phyloP scores from a whole-genome alignment of 495 filamentous ascomycete species.

The Hamigera avellanea region DNA sequence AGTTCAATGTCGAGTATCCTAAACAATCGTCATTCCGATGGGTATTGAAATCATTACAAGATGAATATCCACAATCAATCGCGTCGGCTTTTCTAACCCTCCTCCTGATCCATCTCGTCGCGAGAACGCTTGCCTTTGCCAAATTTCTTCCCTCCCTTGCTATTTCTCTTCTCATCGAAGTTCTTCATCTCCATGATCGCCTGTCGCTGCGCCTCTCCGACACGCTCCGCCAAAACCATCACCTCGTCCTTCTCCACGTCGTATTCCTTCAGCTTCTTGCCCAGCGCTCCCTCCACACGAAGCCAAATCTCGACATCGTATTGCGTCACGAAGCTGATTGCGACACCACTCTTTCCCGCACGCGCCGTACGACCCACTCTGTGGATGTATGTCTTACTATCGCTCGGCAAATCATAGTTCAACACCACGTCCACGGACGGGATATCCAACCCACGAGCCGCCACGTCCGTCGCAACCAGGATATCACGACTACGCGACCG shows the following conservation, averaged over 20 bases:
- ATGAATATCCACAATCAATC: neutral
- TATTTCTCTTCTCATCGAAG: conserved; percentile 64
- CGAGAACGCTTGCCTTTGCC: conserved; percentile 48
- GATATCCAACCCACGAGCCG: conserved; percentile 90
- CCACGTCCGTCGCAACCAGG: conserved; percentile 91
- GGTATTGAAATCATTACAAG: neutral
- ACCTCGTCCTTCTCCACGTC: conserved; percentile 68
- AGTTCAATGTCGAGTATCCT: too few species aligned
- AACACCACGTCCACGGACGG: conserved; percentile 82
- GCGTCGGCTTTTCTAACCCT: conserved; percentile 24
- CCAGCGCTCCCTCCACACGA: conserved; percentile 73
- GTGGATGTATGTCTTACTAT: conserved; percentile 90
- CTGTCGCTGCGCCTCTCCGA: conserved; percentile 74
- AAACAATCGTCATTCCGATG: too few species aligned
- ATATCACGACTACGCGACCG: conserved; percentile 62
- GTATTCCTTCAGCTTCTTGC: conserved; percentile 61
- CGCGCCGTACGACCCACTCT: conserved; percentile 88
- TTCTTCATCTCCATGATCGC: conserved; percentile 77
- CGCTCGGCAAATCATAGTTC: conserved; percentile 73
- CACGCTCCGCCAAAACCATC: conserved; percentile 68
- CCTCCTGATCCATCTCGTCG: conserved; percentile 79
- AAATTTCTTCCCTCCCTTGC: conserved; percentile 46
- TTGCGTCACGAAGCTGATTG: conserved; percentile 73
- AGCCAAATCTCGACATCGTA: conserved; percentile 85
- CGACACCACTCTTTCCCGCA: conserved; percentile 77